These are phyloP conservation scores for Stachybotrys elegans DNA, from an alignment of 2,329 filamentous ascomycete species.

Conservation along the genomic window DNA sequence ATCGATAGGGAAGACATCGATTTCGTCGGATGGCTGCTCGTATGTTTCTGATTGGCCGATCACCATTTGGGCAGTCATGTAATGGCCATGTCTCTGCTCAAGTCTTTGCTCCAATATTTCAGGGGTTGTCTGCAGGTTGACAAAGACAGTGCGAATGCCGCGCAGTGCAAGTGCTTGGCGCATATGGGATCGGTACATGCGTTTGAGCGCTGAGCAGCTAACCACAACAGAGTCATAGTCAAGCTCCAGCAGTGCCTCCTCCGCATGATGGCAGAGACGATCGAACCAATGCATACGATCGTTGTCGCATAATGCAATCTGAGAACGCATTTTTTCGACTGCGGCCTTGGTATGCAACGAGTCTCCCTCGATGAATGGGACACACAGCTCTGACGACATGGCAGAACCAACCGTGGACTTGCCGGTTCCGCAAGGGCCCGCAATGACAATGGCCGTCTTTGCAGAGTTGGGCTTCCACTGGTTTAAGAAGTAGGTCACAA, in stretches of 20 bases:
- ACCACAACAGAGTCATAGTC: constrained; percentile 23
- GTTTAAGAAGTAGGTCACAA: constrained; percentile 26
- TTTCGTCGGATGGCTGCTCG: constrained; percentile 23
- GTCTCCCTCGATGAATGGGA: constrained; percentile 36
- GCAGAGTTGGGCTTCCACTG: constrained; percentile 31
- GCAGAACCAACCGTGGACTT: constrained; percentile 31
- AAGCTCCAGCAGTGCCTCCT: constrained; percentile 19
- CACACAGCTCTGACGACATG: constrained; percentile 20
- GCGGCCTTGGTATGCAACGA: constrained; percentile 26
- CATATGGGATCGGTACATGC: constrained; percentile 25
- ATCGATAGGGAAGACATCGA: constrained; percentile 28
- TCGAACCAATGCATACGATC: constrained; percentile 26
- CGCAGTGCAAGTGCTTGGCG: constrained; percentile 13
- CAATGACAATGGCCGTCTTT: constrained; percentile 26
- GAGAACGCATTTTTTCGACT: constrained; percentile 24
- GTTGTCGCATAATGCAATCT: constrained; percentile 24
- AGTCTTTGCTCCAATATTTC: constrained; percentile 23
- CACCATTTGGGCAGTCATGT: constrained; percentile 30
- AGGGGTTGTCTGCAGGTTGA: constrained; percentile 27
- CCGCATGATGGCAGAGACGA: constrained; percentile 15
- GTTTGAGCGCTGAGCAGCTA: constrained; percentile 33
- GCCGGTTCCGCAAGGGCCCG: constrained; percentile 35
- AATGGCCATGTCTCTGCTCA: constrained; percentile 23
- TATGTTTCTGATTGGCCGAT: constrained; percentile 25
- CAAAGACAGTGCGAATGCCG: constrained; percentile 22